Evolutionary conservation across 805 yeast genomes (phyloP), one percentile per base, ranked within the genome.

Genomic region (Pichia occidentalis): DNA sequence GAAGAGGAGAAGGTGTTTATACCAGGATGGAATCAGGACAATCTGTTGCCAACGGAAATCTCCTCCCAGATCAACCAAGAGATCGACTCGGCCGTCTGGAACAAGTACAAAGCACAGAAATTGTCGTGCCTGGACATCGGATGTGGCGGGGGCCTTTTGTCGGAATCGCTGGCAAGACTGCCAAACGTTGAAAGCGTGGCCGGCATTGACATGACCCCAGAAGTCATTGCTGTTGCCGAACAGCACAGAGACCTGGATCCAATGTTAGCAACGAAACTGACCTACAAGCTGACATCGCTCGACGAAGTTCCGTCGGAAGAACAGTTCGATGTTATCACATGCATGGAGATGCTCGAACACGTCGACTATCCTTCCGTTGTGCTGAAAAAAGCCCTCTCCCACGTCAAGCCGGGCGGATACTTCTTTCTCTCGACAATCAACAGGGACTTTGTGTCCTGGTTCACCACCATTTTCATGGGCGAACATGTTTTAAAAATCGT

Each of bases 141-240:
- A 1, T 92, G 98, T 58, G 99, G 99, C 14, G 99, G 98, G n/a
- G 99, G 98, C 0, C 79, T 92, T 19, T 63, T 92, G 14, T 67
- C 88, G 5, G 99, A 92, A 56, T 79, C 90, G 0, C 59, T 92
- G 53, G 96, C 95, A 0, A 67, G 99, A 47, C 61, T 84, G 49
- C 71, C 72, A 4, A 71, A 72, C 42, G 75, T 85, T 4, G 55
- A 67, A 9, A 54, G 64, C 1, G 96, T 92, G 5, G 68, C 65
- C 34, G 99, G 95, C 2, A 73, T 90, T 30, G 99, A 92, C 60
- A 68, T 90, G 52, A 83, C 97, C 0, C 68, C 72, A 0, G 95
- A 86, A 29, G 95, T 88, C 7, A 54, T 92, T 13, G 71, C 71
- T 37, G 92, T 87, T 3, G 98, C 98, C 2, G 64, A 72, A 27